phyloP scores from a whole-genome alignment of 495 filamentous ascomycete species.

The Neurospora tetraspora region DNA sequence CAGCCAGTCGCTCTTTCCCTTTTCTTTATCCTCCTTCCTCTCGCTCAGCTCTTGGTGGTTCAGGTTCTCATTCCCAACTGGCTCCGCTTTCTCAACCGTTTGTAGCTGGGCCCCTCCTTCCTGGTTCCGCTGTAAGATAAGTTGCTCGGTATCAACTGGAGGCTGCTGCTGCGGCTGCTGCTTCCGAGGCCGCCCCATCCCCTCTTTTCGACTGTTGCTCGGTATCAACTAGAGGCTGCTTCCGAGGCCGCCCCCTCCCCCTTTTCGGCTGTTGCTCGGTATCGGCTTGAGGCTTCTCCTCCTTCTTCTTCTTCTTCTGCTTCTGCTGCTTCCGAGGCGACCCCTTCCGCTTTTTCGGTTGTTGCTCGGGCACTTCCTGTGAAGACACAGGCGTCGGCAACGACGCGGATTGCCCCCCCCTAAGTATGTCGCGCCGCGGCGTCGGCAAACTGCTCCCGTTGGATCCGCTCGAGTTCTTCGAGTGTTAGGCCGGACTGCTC shows the following conservation, averaged over 20 bases:
- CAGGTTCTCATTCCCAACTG: neutral
- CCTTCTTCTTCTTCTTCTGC: neutral
- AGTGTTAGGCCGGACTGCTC: conserved; percentile 84
- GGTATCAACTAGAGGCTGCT: neutral
- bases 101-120: neutral
- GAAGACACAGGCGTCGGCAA: neutral
- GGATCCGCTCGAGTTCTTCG: conserved; percentile 78
- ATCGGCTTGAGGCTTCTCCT: neutral
- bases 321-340: neutral
- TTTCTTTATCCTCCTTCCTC: neutral
- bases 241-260: neutral
- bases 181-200: neutral
- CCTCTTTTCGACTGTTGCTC: neutral
- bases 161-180: neutral
- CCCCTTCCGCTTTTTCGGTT: neutral
- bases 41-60: neutral
- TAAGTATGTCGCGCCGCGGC: conserved; percentile 46
- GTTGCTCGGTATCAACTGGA: neutral
- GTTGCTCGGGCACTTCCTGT: neutral
- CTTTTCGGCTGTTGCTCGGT: neutral
- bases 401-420: neutral
- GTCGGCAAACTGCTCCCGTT: conserved; percentile 81
- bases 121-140: neutral
- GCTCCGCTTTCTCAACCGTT: neutral
- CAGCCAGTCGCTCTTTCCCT: neutral